A percentile compares a stretch with the other conserved stretches of the same genome.
These are phyloP conservation scores for Ophiocordyceps camponoti-leonardi DNA, from an alignment of 2,329 filamentous ascomycete genomes.

Conservation along the genomic window DNA sequence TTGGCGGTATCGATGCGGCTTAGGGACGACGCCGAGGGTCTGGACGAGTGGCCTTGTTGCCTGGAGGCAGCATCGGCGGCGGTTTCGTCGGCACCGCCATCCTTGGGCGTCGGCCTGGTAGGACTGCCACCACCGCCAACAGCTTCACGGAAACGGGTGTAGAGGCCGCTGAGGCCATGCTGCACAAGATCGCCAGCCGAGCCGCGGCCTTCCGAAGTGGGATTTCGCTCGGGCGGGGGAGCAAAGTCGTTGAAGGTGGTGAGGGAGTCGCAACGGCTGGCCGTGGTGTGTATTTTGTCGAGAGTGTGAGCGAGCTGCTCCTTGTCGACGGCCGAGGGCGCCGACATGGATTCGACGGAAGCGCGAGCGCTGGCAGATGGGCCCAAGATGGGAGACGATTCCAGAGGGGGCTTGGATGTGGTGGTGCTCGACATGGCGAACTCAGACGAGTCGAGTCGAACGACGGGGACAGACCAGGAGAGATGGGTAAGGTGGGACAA, in stretches of 20 bases:
- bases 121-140: conserved; percentile 55
- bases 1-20: conserved; percentile 22
- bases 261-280: conserved; percentile 68
- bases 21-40: conserved; percentile 21
- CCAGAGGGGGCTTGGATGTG: conserved; percentile 10
- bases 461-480: background rate
- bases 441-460: background rate
- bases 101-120: conserved; percentile 16
- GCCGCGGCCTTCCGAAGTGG: conserved; percentile 48
- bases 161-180: conserved; percentile 75
- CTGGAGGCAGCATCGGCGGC: conserved; percentile 18
- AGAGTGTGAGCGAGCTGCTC: conserved; percentile 62
- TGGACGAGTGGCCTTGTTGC: conserved; percentile 19
- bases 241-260: conserved; percentile 93
- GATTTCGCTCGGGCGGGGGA: conserved; percentile 43
- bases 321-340: conserved; percentile 33
- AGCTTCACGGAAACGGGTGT: conserved; percentile 67
- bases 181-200: conserved; percentile 60
- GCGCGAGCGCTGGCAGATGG: conserved; percentile 14
- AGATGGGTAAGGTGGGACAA: conserved; percentile 3
- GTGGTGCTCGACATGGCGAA: conserved; percentile 13
- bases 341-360: conserved; percentile 24
- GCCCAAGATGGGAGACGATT: conserved; percentile 11
- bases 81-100: conserved; percentile 7
- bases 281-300: conserved; percentile 74